Percentiles rank a stretch among this genome's conserved stretches.
Conservation (phyloP, 331 rosid genomes). For the Stylosanthes scabra region DNA sequence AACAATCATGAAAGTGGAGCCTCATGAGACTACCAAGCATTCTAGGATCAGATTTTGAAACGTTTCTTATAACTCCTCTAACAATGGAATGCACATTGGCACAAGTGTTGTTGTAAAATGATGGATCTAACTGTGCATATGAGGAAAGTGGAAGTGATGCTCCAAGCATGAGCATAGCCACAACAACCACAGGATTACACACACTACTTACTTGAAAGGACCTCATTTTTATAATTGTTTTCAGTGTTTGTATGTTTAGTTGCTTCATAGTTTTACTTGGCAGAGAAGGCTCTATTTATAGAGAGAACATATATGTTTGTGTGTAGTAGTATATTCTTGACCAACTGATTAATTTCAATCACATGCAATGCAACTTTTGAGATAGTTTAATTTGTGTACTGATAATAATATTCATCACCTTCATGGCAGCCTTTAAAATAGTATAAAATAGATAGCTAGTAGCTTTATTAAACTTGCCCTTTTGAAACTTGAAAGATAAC, state of each 20-base stretch:
- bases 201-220: background rate
- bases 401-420: too few relatives aligned
- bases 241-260: too few relatives aligned
- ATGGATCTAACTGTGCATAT: constrained; percentile 46
- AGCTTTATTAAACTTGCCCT: too few relatives aligned
- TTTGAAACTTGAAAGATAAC: too few relatives aligned
- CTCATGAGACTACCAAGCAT: constrained; percentile 61
- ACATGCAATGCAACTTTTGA: background rate
- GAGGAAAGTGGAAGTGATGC: constrained; percentile 30
- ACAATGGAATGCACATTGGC: constrained; percentile 40
- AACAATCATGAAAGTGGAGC: constrained; percentile 70
- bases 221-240: background rate
- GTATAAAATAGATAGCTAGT: too few relatives aligned
- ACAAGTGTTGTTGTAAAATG: constrained; percentile 50
- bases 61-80: constrained; percentile 26
- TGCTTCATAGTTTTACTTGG: background rate
- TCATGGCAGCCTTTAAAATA: too few relatives aligned
- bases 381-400: background rate
- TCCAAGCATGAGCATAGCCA: background rate
- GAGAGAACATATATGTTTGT: background rate
- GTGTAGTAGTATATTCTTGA: too few relatives aligned
- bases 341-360: constrained; percentile 5
- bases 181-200: constrained; percentile 4
- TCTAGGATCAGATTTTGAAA: constrained; percentile 48
- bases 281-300: constrained; percentile 23